phyloP scores from a whole-genome alignment of 2,329 filamentous ascomycete species.

The Onygena corvina region DNA sequence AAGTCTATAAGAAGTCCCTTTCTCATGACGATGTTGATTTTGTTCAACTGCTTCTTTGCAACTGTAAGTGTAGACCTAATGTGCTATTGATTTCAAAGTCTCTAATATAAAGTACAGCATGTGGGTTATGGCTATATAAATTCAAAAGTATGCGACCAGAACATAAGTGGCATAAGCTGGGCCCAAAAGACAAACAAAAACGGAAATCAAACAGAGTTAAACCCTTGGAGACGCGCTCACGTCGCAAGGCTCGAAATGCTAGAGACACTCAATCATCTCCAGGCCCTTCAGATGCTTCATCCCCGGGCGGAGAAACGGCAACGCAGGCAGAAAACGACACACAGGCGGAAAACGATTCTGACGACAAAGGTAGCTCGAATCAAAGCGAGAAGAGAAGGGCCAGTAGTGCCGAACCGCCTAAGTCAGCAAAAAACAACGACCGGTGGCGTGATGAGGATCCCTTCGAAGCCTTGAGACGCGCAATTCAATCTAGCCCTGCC shows the following conservation, averaged over 20 bases:
- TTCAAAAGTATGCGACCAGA: conserved; percentile 71
- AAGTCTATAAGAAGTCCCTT: conserved; percentile 62
- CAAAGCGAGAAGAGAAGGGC: conserved; percentile 34
- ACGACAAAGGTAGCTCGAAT: conserved; percentile 22
- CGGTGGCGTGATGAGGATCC: conserved; percentile 31
- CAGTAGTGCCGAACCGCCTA: conserved; percentile 37
- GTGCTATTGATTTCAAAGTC: conserved; percentile 7
- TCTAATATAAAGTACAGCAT: conserved; percentile 44
- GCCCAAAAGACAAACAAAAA: conserved; percentile 30
- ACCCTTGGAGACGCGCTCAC: conserved; percentile 19
- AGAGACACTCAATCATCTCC: conserved; percentile 26
- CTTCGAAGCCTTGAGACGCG: conserved; percentile 39
- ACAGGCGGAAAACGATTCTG: conserved; percentile 11
- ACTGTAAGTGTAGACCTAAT: conserved; percentile 48
- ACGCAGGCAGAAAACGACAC: conserved; percentile 18
- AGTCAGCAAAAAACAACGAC: conserved; percentile 24
- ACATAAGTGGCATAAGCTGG: conserved; percentile 65
- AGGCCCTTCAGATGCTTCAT: conserved; percentile 11
- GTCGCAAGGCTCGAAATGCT: conserved; percentile 17
- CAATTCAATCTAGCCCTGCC: conserved; percentile 51
- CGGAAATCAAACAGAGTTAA: conserved; percentile 28
- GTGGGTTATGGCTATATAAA: conserved; percentile 88
- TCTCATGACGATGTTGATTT: conserved; percentile 57
- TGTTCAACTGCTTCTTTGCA: conserved; percentile 68
- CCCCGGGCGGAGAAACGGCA: conserved; percentile 16